Conservation (phyloP, 1,139 yeast genomes). For the Martiniozyma asiatica region DNA sequence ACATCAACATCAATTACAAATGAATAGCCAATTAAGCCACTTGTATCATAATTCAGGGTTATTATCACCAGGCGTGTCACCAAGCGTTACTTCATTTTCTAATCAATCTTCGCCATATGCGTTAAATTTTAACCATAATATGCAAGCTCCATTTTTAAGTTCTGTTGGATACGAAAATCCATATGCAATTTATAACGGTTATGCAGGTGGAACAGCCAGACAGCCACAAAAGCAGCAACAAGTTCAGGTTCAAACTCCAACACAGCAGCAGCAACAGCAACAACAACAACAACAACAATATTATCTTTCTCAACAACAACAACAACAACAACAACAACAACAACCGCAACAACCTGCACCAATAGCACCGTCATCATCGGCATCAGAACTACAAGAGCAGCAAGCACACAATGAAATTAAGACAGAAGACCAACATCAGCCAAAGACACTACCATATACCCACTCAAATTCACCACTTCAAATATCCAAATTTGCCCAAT, state of each 20-base stretch:
- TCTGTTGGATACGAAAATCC: background rate
- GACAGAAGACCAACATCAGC: too few species aligned
- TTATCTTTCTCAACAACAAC: background rate
- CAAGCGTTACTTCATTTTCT: slow-evolving; percentile 1
- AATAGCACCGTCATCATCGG: too few species aligned
- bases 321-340: too few species aligned
- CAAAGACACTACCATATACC: too few species aligned
- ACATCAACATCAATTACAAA: background rate
- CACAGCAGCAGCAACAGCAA: slow-evolving; percentile 7
- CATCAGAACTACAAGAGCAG: too few species aligned
- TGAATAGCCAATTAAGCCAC: too few species aligned
- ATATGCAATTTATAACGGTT: background rate
- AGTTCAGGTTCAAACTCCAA: slow-evolving; percentile 3
- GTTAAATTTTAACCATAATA: slow-evolving; percentile 3
- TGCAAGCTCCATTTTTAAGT: background rate
- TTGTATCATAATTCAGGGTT: background rate
- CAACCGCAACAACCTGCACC: too few species aligned
- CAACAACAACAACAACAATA: slow-evolving; percentile 4
- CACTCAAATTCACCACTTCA: too few species aligned
- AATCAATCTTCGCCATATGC: slow-evolving; percentile 2
- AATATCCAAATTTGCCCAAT: too few species aligned
- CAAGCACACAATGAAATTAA: too few species aligned
- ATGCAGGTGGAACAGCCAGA: background rate
- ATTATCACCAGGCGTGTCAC: background rate
- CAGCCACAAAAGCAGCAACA: background rate